Percentiles rank a stretch among this genome's conserved stretches.
phyloP scores from a whole-genome alignment of 2,329 filamentous ascomycete species.

The Thelonectria discophora region DNA sequence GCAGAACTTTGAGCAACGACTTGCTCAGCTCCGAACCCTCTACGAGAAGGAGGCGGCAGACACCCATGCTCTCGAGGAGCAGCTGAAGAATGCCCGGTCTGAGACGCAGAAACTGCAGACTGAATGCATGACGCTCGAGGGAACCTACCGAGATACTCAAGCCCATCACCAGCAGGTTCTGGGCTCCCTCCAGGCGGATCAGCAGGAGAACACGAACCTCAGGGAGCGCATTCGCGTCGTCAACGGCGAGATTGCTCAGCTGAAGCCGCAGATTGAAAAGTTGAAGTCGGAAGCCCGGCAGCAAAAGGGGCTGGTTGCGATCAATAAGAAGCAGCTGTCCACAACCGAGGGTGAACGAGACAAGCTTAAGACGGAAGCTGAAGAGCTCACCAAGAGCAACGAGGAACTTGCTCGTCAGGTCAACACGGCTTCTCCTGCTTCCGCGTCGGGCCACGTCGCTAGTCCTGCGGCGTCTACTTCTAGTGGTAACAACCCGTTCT shows the following conservation, averaged over 20 bases:
- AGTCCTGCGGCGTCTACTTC: constrained; percentile 75
- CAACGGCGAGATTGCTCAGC: constrained; percentile 82
- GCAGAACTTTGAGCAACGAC: constrained; percentile 87
- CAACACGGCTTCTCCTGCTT: constrained; percentile 60
- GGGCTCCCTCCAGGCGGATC: constrained; percentile 81
- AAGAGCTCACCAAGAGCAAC: constrained; percentile 70
- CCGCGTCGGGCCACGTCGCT: constrained; percentile 61
- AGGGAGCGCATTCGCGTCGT: constrained; percentile 88
- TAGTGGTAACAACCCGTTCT: constrained; percentile 94
- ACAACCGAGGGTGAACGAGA: constrained; percentile 91
- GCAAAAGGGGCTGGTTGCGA: constrained; percentile 94
- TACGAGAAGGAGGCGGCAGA: constrained; percentile 95
- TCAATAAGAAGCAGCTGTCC: constrained; percentile 96
- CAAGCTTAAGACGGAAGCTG: constrained; percentile 82
- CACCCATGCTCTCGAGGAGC: constrained; percentile 84
- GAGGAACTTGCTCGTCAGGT: constrained; percentile 66
- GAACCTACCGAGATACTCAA: constrained; percentile 81
- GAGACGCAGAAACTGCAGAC: constrained; percentile 86
- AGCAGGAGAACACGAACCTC: constrained; percentile 84
- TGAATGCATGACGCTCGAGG: constrained; percentile 85
- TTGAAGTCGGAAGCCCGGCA: constrained; percentile 90
- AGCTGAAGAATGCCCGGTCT: constrained; percentile 76
- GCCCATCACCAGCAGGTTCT: constrained; percentile 81
- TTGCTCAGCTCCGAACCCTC: constrained; percentile 84
- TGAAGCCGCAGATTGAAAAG: constrained; percentile 94